Evolutionary conservation across 805 yeast species (phyloP).

Genomic region (Metschnikowia continentalis): DNA sequence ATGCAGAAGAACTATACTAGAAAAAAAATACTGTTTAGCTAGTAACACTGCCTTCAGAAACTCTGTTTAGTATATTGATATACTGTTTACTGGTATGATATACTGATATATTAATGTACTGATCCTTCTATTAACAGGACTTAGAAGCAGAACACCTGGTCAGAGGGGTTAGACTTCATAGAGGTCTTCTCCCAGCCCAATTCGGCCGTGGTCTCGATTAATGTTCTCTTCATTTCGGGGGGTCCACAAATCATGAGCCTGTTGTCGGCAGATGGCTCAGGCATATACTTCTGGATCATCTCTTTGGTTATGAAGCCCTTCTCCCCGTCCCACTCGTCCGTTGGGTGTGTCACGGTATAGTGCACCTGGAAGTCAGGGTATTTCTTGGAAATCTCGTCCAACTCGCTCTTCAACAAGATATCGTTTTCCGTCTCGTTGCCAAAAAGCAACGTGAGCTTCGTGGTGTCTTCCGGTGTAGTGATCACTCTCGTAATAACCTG

Average conservation of each 20-base stretch:
- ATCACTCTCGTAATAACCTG: constrained; percentile 71
- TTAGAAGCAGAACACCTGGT: constrained; percentile 57
- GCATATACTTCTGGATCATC: constrained; percentile 50
- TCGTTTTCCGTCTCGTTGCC: constrained; percentile 78
- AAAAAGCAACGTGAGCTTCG: constrained; percentile 58
- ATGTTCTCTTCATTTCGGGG: constrained; percentile 55
- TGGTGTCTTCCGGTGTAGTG: constrained; percentile 63
- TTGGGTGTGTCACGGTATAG: constrained; percentile 54
- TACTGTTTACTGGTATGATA: background rate
- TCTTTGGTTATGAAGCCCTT: constrained; percentile 60
- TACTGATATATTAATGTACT: background rate
- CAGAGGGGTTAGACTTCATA: constrained; percentile 44
- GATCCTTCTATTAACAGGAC: no score
- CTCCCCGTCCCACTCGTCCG: constrained; percentile 51
- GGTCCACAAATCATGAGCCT: constrained; percentile 75
- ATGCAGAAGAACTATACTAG: no score
- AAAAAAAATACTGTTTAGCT: no score
- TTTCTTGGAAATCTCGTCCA: constrained; percentile 61
- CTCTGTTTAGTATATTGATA: no score
- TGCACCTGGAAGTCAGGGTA: constrained; percentile 61
- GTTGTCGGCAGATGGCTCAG: constrained; percentile 44
- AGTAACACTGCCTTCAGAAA: background rate
- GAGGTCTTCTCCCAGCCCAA: constrained; percentile 58
- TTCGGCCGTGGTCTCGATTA: constrained; percentile 48
- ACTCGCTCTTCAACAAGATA: constrained; percentile 64